phyloP scores from a whole-genome alignment of 169 alveolate species.

The Plasmodium yoelii region DNA sequence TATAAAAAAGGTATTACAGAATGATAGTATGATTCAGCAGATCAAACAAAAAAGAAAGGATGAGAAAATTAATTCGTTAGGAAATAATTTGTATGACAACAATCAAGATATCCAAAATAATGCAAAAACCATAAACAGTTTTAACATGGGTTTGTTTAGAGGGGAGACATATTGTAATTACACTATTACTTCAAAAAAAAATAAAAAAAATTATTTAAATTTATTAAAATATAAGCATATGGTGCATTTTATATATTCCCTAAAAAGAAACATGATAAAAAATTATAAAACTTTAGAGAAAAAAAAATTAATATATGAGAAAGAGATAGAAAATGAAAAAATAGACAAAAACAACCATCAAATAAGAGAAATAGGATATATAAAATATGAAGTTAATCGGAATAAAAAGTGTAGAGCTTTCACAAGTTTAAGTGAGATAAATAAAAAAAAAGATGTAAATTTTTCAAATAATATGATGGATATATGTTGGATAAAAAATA shows the following conservation, averaged over 20 bases:
- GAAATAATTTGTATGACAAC: no score
- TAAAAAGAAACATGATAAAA: not conserved
- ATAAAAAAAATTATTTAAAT: not conserved
- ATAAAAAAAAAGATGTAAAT: not conserved
- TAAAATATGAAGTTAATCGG: no score
- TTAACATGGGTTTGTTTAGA: no score
- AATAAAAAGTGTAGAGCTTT: not conserved
- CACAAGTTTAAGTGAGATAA: not conserved
- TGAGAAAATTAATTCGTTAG: not conserved
- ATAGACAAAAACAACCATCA: not conserved
- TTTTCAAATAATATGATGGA: no score
- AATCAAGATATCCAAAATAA: no score
- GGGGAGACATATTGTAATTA: no score
- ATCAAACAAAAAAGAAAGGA: not conserved
- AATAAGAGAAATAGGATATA: not conserved
- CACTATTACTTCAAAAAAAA: no score
- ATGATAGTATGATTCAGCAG: not conserved
- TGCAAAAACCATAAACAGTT: no score
- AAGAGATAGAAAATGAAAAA: not conserved
- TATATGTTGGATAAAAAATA: not conserved
- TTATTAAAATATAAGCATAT: slow-evolving; percentile 3
- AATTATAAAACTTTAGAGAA: not conserved
- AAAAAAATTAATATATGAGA: not conserved
- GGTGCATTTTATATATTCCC: slow-evolving; percentile 7
- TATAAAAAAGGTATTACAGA: not conserved